These are phyloP conservation scores for Globisporangium acanthophoron DNA, from an alignment of 352 stramenopile species.

Conservation along the genomic window DNA sequence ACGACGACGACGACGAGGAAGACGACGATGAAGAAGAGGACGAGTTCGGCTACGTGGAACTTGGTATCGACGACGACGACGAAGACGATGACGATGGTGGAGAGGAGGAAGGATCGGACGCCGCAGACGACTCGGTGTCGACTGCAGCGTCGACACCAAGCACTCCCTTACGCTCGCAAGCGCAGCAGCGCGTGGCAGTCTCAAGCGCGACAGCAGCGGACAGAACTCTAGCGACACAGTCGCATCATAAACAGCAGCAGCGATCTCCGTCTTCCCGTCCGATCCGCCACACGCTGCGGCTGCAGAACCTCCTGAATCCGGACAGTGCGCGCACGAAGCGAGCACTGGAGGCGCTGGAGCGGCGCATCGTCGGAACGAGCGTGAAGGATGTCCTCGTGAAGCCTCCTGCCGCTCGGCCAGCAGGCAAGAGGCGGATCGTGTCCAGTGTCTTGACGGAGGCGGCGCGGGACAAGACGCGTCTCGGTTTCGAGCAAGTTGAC, in stretches of 20 bases:
- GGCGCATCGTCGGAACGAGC: conserved; percentile 52
- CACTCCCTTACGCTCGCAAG: neutral
- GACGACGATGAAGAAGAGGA: conserved; percentile 14
- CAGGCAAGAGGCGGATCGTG: conserved; percentile 5
- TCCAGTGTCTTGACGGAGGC: neutral
- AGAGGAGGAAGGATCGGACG: neutral
- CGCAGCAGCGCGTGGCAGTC: neutral
- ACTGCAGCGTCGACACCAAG: neutral
- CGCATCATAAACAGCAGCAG: neutral
- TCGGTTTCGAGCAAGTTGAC: neutral
- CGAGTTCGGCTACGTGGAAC: conserved; percentile 21
- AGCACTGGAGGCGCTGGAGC: conserved; percentile 57
- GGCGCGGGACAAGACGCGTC: neutral
- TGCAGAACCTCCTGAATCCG: conserved; percentile 45
- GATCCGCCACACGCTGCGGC: conserved; percentile 38
- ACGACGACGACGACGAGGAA: conserved; percentile 40
- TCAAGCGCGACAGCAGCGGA: neutral
- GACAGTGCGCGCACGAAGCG: conserved; percentile 44
- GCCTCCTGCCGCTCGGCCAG: conserved; percentile 1
- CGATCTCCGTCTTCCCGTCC: neutral
- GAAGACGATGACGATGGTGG: conserved; percentile 4
- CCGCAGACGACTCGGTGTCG: neutral
- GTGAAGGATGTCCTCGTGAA: neutral
- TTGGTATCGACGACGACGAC: conserved; percentile 2
- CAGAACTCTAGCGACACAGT: neutral